Percentiles rank a stretch among this genome's conserved stretches.
Evolutionary conservation across 768 basidiomycete species (phyloP).

Genomic region (Tulasnella sp.): DNA sequence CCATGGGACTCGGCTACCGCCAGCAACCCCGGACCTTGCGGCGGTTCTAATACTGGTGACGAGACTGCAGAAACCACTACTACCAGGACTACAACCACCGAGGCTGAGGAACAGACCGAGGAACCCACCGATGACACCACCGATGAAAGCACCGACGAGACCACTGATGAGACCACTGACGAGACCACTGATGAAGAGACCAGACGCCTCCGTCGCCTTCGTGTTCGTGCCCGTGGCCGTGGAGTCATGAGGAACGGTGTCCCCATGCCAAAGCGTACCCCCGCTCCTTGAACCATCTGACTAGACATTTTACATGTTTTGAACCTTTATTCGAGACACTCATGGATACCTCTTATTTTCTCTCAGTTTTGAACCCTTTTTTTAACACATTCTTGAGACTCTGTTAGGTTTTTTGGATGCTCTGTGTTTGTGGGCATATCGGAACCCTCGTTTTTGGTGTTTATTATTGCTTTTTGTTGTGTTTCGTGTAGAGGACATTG

Average conservation of each 20-base stretch:
- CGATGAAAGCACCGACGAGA: not conserved
- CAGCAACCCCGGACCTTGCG: conserved; percentile 57
- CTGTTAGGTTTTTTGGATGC: not conserved
- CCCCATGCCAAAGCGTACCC: not conserved
- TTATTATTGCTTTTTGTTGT: no score
- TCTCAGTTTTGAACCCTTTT: not conserved
- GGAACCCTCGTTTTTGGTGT: not conserved
- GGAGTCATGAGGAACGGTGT: not conserved
- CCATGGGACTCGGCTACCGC: conserved; percentile 71
- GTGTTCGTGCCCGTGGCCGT: no score
- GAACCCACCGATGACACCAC: not conserved
- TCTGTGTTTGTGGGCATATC: not conserved
- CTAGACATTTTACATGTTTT: not conserved
- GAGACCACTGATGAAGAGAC: not conserved
- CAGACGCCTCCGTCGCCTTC: not conserved
- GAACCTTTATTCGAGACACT: not conserved
- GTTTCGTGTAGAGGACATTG: no score
- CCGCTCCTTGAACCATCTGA: not conserved
- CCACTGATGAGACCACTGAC: not conserved
- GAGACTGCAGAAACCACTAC: not conserved
- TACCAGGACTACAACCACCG: not conserved
- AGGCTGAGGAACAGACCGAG: not conserved
- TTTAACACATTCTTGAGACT: not conserved
- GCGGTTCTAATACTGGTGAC: not conserved
- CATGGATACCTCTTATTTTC: not conserved